Conservation (phyloP, 2,329 filamentous ascomycete genomes). For the Penicillium sclerotigenum region DNA sequence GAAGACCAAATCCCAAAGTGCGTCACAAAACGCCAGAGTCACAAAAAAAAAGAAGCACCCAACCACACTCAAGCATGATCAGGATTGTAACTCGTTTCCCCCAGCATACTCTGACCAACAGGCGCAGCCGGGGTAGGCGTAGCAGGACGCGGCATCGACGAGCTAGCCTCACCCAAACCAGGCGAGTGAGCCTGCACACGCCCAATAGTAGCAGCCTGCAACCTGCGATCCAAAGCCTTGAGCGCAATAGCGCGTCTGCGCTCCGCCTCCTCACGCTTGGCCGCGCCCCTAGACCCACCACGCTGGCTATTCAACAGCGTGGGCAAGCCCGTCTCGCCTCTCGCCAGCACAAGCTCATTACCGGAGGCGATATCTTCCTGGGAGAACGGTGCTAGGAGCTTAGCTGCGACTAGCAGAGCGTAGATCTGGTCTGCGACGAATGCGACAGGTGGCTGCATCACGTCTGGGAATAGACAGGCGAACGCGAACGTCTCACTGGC, state of each 20-base stretch:
- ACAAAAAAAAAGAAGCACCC: not conserved
- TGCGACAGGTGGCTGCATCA: conserved; percentile 72
- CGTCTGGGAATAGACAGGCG: conserved; percentile 88
- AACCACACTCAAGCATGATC: conserved; percentile 47
- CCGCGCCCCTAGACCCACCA: conserved; percentile 48
- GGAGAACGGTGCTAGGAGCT: conserved; percentile 81
- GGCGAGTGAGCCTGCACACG: conserved; percentile 43
- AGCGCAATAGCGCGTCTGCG: conserved; percentile 82
- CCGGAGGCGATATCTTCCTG: conserved; percentile 72
- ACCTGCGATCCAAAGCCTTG: conserved; percentile 84
- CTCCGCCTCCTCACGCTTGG: conserved; percentile 87
- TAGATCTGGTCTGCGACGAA: conserved; percentile 73
- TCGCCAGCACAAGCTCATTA: conserved; percentile 66
- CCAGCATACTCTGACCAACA: conserved; percentile 58
- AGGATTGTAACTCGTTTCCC: conserved; percentile 68
- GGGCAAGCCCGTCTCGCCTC: conserved; percentile 60
- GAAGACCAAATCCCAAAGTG: not conserved
- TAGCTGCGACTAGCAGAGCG: conserved; percentile 68
- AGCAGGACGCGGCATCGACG: conserved; percentile 41
- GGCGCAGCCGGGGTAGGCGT: conserved; percentile 53
- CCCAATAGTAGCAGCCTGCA: conserved; percentile 73
- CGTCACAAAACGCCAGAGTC: not conserved
- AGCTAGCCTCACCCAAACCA: conserved; percentile 28
- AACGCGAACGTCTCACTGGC: conserved; percentile 96
- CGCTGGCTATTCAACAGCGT: conserved; percentile 53